A percentile compares a stretch with the other conserved stretches of the same genome.
Conservation (phyloP, 805 yeast species). For the Starmerella vitae region DNA sequence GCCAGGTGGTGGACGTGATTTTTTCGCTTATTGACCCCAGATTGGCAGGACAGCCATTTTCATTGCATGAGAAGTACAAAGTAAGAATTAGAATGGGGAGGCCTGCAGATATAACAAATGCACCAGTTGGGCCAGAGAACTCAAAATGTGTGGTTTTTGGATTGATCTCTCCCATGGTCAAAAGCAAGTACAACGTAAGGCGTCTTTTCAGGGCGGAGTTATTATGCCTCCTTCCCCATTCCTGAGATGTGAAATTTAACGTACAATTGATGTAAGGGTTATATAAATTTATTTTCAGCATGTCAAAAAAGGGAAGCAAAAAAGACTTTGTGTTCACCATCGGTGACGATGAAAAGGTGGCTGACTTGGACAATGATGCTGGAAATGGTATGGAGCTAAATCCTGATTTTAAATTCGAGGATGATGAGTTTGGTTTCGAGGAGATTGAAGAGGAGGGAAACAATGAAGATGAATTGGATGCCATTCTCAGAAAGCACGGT, state of each 20-base stretch:
- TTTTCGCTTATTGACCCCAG: constrained; percentile 14
- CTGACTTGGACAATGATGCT: constrained; percentile 20
- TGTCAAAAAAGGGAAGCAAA: background rate
- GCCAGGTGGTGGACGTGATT: constrained; percentile 13
- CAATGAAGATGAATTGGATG: constrained; percentile 48
- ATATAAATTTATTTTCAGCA: background rate
- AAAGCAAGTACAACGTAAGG: no score
- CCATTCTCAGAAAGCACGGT: constrained; percentile 76
- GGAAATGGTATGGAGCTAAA: constrained; percentile 44
- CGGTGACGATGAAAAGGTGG: constrained; percentile 19
- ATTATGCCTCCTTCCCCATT: no score
- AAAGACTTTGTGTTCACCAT: constrained; percentile 21
- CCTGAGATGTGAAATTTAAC: no score
- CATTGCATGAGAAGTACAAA: constrained; percentile 51
- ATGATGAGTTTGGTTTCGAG: constrained; percentile 34
- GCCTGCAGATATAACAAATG: constrained; percentile 47
- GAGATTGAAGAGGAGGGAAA: constrained; percentile 32
- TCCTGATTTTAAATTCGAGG: constrained; percentile 63
- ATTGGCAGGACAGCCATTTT: constrained; percentile 27
- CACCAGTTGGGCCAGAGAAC: constrained; percentile 70
- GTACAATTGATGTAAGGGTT: no score
- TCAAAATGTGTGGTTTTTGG: constrained; percentile 62
- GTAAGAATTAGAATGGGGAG: constrained; percentile 51
- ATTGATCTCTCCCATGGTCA: constrained; percentile 30
- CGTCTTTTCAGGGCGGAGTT: no score